These are phyloP conservation scores for Globisporangium abappressorium DNA, from an alignment of 352 stramenopile species.

Conservation along the genomic window DNA sequence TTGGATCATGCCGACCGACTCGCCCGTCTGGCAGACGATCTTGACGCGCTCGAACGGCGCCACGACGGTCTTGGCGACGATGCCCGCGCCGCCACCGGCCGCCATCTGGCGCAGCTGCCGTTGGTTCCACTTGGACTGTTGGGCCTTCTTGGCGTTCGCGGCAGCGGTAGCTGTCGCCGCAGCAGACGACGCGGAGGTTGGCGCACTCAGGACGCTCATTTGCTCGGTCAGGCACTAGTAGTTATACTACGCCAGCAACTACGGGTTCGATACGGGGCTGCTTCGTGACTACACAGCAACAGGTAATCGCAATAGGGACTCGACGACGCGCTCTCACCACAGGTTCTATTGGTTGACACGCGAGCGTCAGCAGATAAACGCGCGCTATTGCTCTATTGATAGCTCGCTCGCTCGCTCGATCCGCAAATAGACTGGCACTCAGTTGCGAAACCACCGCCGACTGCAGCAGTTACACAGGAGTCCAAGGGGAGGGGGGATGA, in stretches of 20 bases:
- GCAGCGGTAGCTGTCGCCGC: neutral
- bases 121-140: constrained; percentile 46
- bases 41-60: constrained; percentile 83
- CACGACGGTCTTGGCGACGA: constrained; percentile 80
- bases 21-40: constrained; percentile 80
- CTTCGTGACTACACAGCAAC: neutral
- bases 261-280: neutral
- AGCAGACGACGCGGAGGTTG: neutral
- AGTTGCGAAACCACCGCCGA: constrained; percentile 13
- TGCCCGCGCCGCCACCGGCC: constrained; percentile 64
- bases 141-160: neutral
- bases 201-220: constrained; percentile 7
- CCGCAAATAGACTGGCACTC: neutral
- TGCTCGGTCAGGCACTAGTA: neutral
- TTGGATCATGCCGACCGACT: constrained; percentile 72
- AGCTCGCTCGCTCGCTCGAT: neutral
- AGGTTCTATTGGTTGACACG: constrained; percentile 8
- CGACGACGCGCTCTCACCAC: neutral
- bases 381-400: neutral
- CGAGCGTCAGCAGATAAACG: neutral
- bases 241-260: neutral
- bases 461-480: constrained; percentile 12
- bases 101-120: constrained; percentile 67
- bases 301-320: neutral
- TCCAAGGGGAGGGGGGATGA: neutral